These are phyloP conservation scores for Pholiota molesta DNA, from an alignment of 768 basidiomycete genomes.

Conservation along the genomic window DNA sequence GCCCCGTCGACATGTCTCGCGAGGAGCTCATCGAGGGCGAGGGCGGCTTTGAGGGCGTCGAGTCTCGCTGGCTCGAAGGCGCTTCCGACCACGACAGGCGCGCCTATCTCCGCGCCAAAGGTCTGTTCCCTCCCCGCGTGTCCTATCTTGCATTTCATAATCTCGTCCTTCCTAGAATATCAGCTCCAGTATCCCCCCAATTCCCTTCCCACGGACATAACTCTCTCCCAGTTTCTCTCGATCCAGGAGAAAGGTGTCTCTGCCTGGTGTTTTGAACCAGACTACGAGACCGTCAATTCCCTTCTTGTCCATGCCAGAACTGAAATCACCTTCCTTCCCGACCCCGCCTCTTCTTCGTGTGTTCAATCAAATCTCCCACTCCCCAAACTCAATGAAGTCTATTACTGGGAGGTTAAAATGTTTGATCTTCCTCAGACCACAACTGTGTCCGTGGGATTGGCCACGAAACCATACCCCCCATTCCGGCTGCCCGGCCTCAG, in stretches of 20 bases:
- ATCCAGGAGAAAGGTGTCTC: constrained; percentile 99
- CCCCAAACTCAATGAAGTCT: constrained; percentile 97
- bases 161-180: constrained; percentile 53
- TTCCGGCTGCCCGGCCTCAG: constrained; percentile 90
- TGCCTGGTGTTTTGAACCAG: constrained; percentile 99
- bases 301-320: constrained; percentile 94
- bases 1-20: constrained; percentile 90
- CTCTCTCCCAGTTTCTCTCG: constrained; percentile 95
- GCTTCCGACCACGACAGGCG: constrained; percentile 66
- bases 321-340: constrained; percentile 97
- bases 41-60: constrained; percentile 91
- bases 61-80: constrained; percentile 91
- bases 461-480: constrained; percentile 95
- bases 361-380: constrained; percentile 97
- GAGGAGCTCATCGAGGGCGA: constrained; percentile 91
- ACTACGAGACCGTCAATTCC: constrained; percentile 93
- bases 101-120: constrained; percentile 85
- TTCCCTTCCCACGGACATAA: constrained; percentile 97
- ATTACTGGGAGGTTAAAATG: constrained; percentile 99
- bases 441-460: constrained; percentile 89
- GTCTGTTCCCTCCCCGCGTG: constrained; percentile 43
- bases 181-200: constrained; percentile 91
- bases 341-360: constrained; percentile 90
- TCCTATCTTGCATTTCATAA: constrained; percentile 10
- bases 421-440: constrained; percentile 92